phyloP scores from a whole-genome alignment of 768 basidiomycete genomes.

The Phanerochaete carnosa region DNA sequence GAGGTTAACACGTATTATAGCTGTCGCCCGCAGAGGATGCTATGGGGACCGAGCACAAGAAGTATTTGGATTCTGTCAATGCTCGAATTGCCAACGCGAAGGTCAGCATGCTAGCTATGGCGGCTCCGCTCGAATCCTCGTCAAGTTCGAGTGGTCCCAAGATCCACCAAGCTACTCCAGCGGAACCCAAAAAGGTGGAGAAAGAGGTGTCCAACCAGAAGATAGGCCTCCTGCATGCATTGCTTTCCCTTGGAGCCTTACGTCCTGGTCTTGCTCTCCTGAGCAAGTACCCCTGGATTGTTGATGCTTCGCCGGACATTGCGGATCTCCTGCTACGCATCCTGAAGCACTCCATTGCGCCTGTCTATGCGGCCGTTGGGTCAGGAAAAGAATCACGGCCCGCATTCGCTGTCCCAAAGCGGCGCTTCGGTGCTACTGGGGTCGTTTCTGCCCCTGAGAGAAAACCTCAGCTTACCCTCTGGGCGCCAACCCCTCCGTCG shows the following conservation, averaged over 20 bases:
- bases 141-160: constrained; percentile 30
- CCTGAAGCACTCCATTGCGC: constrained; percentile 62
- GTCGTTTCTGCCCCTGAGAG: constrained; percentile 48
- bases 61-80: constrained; percentile 62
- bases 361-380: constrained; percentile 54
- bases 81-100: constrained; percentile 67
- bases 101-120: constrained; percentile 77
- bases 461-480: constrained; percentile 67
- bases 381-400: constrained; percentile 53
- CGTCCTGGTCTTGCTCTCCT: constrained; percentile 76
- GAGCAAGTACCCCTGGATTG: constrained; percentile 81
- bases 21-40: constrained; percentile 72
- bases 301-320: constrained; percentile 76
- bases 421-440: constrained; percentile 61
- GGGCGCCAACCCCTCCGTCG: constrained; percentile 78
- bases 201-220: constrained; percentile 67
- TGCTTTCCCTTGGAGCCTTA: constrained; percentile 86
- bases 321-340: constrained; percentile 84
- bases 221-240: constrained; percentile 67
- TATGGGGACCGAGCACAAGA: constrained; percentile 64
- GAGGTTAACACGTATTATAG: constrained; percentile 33
- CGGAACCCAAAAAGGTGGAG: constrained; percentile 36
- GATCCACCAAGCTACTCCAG: constrained; percentile 35
- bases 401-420: constrained; percentile 60
- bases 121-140: constrained; percentile 69